phyloP scores from a whole-genome alignment of 2,329 filamentous ascomycete species.

The Arthrobotrys megalospora region DNA sequence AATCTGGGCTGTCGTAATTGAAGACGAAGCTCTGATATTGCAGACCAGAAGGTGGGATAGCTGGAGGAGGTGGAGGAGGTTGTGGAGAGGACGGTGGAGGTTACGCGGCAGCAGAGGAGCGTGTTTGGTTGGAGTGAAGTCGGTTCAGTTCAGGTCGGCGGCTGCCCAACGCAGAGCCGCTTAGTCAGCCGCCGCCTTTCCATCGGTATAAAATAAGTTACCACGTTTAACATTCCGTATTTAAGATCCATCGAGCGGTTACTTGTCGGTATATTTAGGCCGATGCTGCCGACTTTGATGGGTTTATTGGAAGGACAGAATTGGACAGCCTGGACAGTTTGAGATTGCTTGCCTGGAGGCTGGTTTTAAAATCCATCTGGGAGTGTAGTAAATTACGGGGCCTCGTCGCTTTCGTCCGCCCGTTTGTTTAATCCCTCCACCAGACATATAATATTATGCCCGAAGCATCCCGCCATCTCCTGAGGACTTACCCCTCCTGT shows the following conservation, averaged over 20 bases:
- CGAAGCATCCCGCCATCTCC: slow-evolving; percentile 41
- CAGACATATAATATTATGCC: slow-evolving; percentile 39
- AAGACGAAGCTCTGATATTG: slow-evolving; percentile 24
- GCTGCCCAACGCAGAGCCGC: slow-evolving; percentile 44
- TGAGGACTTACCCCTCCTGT: slow-evolving; percentile 32
- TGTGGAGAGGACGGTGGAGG: slow-evolving; percentile 41
- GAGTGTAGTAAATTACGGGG: neutral
- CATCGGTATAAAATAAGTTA: neutral
- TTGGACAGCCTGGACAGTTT: slow-evolving; percentile 12
- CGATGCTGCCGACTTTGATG: no score
- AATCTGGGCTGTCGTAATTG: slow-evolving; percentile 37
- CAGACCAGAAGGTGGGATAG: neutral
- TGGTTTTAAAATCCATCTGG: neutral
- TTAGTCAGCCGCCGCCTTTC: slow-evolving; percentile 47
- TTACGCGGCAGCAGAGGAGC: slow-evolving; percentile 55
- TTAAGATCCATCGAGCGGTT: no score
- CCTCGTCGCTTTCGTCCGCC: slow-evolving; percentile 21
- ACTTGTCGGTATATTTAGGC: no score
- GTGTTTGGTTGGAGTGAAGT: slow-evolving; percentile 49
- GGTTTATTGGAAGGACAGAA: neutral
- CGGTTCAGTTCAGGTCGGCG: slow-evolving; percentile 3
- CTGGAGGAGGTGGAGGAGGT: slow-evolving; percentile 12
- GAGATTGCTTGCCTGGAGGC: neutral
- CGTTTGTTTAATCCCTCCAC: slow-evolving; percentile 47
- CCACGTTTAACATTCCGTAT: neutral